phyloP scores from a whole-genome alignment of 148 eudicot genomes.

The Vaccinium macrocarpon region DNA sequence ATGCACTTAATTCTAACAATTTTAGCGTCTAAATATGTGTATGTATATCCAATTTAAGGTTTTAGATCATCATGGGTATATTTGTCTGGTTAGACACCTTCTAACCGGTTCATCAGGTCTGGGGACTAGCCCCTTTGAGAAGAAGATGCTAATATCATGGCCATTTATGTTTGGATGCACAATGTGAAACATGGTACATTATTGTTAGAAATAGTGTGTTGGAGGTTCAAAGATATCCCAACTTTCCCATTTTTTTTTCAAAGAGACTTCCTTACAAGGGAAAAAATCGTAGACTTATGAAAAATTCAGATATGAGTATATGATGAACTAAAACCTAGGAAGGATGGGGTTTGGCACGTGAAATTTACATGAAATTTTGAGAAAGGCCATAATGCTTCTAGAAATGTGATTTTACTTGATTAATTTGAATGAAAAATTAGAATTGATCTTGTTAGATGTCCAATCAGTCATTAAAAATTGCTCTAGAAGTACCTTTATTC shows the following conservation, averaged over 20 bases:
- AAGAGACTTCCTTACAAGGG: no score
- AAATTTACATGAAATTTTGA: no score
- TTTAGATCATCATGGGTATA: background rate
- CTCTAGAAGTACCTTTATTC: background rate
- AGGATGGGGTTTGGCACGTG: background rate
- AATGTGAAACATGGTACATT: background rate
- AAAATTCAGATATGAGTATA: no score
- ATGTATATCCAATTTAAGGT: background rate
- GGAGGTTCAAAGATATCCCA: no score
- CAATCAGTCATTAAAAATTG: background rate
- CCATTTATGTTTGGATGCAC: background rate
- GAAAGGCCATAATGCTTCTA: background rate
- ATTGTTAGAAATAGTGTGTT: no score
- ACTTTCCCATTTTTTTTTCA: no score
- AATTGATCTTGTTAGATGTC: background rate
- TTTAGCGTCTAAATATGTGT: background rate
- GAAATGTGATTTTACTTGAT: background rate
- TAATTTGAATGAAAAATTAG: background rate
- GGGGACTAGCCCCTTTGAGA: background rate
- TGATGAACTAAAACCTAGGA: background rate
- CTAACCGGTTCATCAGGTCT: background rate
- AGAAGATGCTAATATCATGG: background rate
- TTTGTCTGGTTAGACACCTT: background rate
- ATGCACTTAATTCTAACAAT: background rate
- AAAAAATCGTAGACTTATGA: no score